Percentiles rank a stretch among this genome's conserved stretches.
These are phyloP conservation scores for Sporothrix variecibatus DNA, from an alignment of 2,329 filamentous ascomycete genomes.

Conservation along the genomic window DNA sequence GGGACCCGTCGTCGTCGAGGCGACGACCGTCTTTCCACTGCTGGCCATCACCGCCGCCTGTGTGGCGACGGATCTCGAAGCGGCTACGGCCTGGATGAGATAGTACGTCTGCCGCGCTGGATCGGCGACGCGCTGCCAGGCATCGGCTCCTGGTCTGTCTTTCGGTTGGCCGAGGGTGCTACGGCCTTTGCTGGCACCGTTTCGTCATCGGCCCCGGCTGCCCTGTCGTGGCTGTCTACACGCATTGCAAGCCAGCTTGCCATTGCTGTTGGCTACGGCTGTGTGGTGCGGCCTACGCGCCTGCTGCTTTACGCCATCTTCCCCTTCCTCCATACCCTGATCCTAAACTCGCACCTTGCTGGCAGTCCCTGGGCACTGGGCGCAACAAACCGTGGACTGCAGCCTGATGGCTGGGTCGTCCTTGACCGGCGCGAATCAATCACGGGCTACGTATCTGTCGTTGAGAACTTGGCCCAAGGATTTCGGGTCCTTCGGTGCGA, in stretches of 20 bases:
- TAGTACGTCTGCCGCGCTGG: slow-evolving; percentile 57
- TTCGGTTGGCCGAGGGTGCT: slow-evolving; percentile 53
- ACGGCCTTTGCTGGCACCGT: slow-evolving; percentile 34
- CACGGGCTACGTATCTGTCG: slow-evolving; percentile 89
- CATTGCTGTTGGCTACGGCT: slow-evolving; percentile 66
- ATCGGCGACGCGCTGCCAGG: slow-evolving; percentile 66
- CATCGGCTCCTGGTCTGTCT: slow-evolving; percentile 65
- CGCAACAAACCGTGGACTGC: slow-evolving; percentile 66
- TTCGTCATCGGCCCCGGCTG: slow-evolving; percentile 36
- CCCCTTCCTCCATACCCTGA: slow-evolving; percentile 68
- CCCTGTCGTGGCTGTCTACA: slow-evolving; percentile 47
- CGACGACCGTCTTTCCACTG: slow-evolving; percentile 70
- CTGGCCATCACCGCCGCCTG: slow-evolving; percentile 64
- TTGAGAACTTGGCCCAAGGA: slow-evolving; percentile 70
- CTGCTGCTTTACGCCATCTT: slow-evolving; percentile 68
- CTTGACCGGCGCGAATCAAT: slow-evolving; percentile 81
- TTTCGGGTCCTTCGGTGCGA: slow-evolving; percentile 89
- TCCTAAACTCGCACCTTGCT: slow-evolving; percentile 73
- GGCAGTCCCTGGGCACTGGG: slow-evolving; percentile 57
- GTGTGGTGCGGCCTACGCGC: slow-evolving; percentile 65
- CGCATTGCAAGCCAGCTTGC: slow-evolving; percentile 71
- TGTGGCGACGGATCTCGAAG: slow-evolving; percentile 66
- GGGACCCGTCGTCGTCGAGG: slow-evolving; percentile 76
- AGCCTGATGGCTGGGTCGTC: slow-evolving; percentile 68
- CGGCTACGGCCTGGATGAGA: slow-evolving; percentile 45